A percentile compares a stretch with the other conserved stretches of the same genome.
Conservation (phyloP, 192 early-diverging fungal genomes). For the Lobosporangium transversale region DNA sequence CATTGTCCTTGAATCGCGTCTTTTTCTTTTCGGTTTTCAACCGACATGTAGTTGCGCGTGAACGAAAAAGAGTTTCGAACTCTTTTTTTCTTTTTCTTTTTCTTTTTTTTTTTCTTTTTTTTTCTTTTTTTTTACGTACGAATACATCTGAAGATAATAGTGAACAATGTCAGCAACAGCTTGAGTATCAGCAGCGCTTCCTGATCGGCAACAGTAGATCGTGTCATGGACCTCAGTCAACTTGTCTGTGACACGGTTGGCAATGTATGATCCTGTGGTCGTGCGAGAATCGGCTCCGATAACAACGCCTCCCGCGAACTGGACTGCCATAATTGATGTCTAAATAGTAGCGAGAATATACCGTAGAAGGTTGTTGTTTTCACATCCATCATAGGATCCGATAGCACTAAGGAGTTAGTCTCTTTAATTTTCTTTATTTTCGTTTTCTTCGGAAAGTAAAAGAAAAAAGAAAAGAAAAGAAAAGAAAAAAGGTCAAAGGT, state of each 20-base stretch:
- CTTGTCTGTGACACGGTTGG: constrained; percentile 98
- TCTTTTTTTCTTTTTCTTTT: no score
- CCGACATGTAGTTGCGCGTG: no score
- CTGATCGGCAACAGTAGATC: constrained; percentile 98
- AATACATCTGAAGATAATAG: constrained; percentile 94
- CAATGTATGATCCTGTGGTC: constrained; percentile 95
- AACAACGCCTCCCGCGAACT: constrained; percentile 91
- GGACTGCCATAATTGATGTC: constrained; percentile 98
- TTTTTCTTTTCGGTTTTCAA: no score
- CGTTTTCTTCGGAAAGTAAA: not conserved
- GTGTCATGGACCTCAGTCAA: constrained; percentile 94
- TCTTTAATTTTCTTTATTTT: not conserved
- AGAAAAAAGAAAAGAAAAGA: not conserved
- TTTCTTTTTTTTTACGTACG: no score
- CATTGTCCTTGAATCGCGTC: no score
- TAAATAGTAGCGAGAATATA: constrained; percentile 40
- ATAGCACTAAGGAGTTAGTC: not conserved
- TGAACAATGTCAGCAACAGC: constrained; percentile 97
- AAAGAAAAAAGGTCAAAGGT: no score
- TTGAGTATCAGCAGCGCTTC: constrained; percentile 98
- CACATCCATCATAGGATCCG: no score
- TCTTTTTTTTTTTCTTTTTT: no score
- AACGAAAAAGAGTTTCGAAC: no score
- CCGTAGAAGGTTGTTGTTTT: no score
- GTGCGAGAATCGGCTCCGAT: constrained; percentile 98